These are phyloP conservation scores for Saprolegnia parasitica DNA, from an alignment of 352 stramenopile species.

Conservation along the genomic window DNA sequence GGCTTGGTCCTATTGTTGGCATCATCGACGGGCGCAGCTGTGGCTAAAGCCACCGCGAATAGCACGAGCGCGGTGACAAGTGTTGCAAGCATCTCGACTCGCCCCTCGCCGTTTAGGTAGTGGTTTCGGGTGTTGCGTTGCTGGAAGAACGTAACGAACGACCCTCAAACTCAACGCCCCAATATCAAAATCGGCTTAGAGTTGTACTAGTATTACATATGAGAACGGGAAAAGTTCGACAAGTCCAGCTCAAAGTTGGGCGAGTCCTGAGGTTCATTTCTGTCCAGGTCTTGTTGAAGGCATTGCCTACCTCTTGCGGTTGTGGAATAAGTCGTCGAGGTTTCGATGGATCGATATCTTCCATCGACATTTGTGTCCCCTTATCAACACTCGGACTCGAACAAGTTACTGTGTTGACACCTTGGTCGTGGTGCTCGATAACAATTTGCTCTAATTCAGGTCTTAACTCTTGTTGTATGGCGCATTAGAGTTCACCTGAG, in stretches of 20 bases:
- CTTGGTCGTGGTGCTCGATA: neutral
- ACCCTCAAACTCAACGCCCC: no score
- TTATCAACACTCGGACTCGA: neutral
- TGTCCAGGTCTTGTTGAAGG: no score
- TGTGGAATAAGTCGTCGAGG: no score
- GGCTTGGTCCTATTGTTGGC: neutral
- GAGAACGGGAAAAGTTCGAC: neutral
- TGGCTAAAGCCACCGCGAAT: neutral
- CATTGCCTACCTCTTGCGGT: no score
- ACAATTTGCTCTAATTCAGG: neutral
- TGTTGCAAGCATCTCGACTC: no score
- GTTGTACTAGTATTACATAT: neutral
- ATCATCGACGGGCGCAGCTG: neutral
- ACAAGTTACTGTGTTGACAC: neutral
- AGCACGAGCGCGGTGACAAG: neutral
- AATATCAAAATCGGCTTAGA: neutral
- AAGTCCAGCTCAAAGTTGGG: neutral
- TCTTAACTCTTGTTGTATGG: neutral
- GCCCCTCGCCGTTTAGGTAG: no score
- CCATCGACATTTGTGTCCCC: neutral
- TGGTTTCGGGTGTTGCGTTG: no score
- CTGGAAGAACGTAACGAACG: no score
- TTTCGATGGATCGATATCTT: no score
- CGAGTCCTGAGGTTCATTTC: neutral
- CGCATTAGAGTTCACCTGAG: no score